These are phyloP conservation scores for Raphanus hybrid DNA, from an alignment of 441 rosid genomes.

Conservation along the genomic window DNA sequence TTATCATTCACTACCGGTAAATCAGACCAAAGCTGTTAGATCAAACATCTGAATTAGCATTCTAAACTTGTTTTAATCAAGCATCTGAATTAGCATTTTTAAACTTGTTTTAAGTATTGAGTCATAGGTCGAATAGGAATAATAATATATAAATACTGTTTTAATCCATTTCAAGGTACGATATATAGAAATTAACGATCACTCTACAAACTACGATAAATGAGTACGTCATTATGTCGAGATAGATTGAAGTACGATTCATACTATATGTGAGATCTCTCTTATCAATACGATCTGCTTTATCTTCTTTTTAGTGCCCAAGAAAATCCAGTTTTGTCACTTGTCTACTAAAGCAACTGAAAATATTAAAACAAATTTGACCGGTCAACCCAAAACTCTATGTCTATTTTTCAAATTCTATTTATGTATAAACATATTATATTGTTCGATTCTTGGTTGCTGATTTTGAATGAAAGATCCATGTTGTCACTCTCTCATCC, in stretches of 20 bases:
- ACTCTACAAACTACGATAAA: constrained; percentile 10
- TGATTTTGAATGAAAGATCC: constrained; percentile 26
- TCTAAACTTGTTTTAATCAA: too few relatives aligned
- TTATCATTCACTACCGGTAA: neutral
- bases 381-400: constrained; percentile 37
- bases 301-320: constrained; percentile 38
- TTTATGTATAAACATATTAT: constrained; percentile 16
- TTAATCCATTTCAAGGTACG: neutral
- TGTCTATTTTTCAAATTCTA: neutral
- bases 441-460: constrained; percentile 18
- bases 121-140: neutral
- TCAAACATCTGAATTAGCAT: too few relatives aligned
- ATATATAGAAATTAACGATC: neutral
- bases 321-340: constrained; percentile 35
- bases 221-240: constrained; percentile 26
- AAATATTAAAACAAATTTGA: constrained; percentile 33
- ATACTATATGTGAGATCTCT: constrained; percentile 23
- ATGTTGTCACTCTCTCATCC: constrained; percentile 31
- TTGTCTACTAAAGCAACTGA: constrained; percentile 34
- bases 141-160: neutral
- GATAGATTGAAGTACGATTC: constrained; percentile 39
- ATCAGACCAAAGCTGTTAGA: neutral
- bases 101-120: neutral
- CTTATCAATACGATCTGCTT: constrained; percentile 41
- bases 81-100: too few relatives aligned